Evolutionary conservation across 495 filamentous ascomycete genomes (phyloP), one percentile per base, ranked within the genome.

Genomic region (Letharia columbiana): DNA sequence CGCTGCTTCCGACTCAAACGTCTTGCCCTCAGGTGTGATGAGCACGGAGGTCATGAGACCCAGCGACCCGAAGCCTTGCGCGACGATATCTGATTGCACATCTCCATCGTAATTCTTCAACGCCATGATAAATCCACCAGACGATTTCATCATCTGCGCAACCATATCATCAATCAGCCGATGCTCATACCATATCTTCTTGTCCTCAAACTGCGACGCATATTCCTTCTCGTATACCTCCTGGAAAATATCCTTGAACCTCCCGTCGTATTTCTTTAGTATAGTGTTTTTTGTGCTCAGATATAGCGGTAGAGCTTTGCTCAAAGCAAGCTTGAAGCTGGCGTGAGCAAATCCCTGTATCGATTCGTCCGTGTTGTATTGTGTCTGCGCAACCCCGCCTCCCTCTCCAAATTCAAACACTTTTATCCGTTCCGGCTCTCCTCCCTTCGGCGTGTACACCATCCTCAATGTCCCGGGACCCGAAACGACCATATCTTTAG

Each of bases 271-370:
- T 76, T 90, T 91, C 87, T 98, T 98, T 70, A 98, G 79, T 73
- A 98, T 98, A 67, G 94, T 98, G 81, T 98, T 97, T 87, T 98
- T 98, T 76, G 94, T 98, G 84, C 89, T 94, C 92, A 98, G 91
- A 79, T 98, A 98, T 71, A 98, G 80, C 23, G 94, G 94, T 54
- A 96, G 78, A 66, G 79, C 80, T 84, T 96, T 95, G 75, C 84
- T 81, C 41, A 98, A 78, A 28, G 94, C 94, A 68, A 96, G 83
- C 84, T 96, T 95, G 87, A 98, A 98, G 70, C 85, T 89, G 61
- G 94, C 89, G 72, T 97, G 94, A 63, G 94, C 94, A 73, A 98
- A 98, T 59, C 94, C 94, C 35, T 79, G 76, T 75, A 98, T 98
- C 69, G 89, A 93, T 69, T 97, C 94, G 70, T 92, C 86, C 49